Base-by-base conservation (phyloP, 164 flowering plant genomes). In the Tinospora cordifolia region DNA sequence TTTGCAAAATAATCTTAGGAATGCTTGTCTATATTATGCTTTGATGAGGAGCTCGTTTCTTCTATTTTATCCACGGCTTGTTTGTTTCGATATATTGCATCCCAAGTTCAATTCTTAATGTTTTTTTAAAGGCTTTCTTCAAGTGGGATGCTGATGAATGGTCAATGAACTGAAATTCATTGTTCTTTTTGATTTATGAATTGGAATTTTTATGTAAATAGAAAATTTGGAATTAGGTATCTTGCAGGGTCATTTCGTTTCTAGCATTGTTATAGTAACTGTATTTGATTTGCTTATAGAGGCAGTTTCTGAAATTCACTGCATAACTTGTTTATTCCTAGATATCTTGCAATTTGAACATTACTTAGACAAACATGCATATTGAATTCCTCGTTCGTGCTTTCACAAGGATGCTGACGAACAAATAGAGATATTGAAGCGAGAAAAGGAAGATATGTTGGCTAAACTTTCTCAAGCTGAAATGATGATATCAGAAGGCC, bases 371-470 rank as follows among this genome's bases (percentile, higher is more conserved):
- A 22, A 7, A n/a, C 26, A 40, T 65, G 47, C 49, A 15, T 65
- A 26, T 40, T 24, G 13, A 60, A 63, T 21, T 15, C n/a, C n/a
- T 13, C 39, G 36, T 30, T 26, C 57, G 6, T 49, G 27, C 27
- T 71, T 69, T 71, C 59, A 25, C 54, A 83, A 92, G 98, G 90
- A 83, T 79, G 86, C 90, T 66, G 77, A 86, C 68, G 82, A 85
- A 67, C 79, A 76, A 67, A 73, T 77, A 65, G 92, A 88, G 75
- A 66, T 70, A 51, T 78, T 80, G 39, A 84, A 80, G 75, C 80
- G 69, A 65, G 97, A 95, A 70, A 90, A 87, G 76, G 94, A 87
- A 70, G 91, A 90, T 63, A 74, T 87, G 47, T 63, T 84, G 65
- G 81, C 65, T 13, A 85, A 87, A 78, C 87, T 90, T 74, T 83